Conservation (phyloP, 1,284 basidiomycete genomes). For the Leccinum huronense region DNA sequence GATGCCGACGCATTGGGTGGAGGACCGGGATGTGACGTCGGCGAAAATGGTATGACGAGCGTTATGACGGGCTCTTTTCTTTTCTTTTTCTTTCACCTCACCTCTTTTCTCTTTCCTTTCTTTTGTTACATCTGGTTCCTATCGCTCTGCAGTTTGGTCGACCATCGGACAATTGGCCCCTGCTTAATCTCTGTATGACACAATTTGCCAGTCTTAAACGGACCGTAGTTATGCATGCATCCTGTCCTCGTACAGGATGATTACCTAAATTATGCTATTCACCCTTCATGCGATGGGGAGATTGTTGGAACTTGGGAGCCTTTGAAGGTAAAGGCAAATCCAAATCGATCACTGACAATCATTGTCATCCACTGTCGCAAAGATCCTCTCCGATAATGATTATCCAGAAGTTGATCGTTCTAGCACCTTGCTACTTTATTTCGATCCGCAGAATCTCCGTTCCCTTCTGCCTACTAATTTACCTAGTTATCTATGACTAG, state of each 20-base stretch:
- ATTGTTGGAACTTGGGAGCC: background rate
- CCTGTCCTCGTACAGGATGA: background rate
- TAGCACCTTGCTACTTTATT: background rate
- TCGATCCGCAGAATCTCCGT: background rate
- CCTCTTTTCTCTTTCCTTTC: background rate
- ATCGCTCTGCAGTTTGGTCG: background rate
- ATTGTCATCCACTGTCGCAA: background rate
- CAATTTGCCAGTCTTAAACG: background rate
- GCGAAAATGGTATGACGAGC: slow-evolving; percentile 12
- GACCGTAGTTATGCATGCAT: background rate
- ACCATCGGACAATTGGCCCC: background rate
- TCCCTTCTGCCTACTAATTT: background rate
- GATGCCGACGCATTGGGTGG: slow-evolving; percentile 37
- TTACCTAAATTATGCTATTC: background rate
- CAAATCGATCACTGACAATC: background rate
- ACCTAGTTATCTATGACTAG: no score
- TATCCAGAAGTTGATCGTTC: background rate
- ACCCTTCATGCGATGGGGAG: background rate
- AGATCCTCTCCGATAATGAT: background rate
- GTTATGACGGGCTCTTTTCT: background rate
- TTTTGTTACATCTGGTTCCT: background rate
- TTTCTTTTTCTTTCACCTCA: background rate
- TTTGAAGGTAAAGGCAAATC: background rate
- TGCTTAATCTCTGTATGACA: background rate
- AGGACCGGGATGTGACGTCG: slow-evolving; percentile 31